Conservation (phyloP, 129 eudicot genomes). For the Chrysanthemum seticuspe region DNA sequence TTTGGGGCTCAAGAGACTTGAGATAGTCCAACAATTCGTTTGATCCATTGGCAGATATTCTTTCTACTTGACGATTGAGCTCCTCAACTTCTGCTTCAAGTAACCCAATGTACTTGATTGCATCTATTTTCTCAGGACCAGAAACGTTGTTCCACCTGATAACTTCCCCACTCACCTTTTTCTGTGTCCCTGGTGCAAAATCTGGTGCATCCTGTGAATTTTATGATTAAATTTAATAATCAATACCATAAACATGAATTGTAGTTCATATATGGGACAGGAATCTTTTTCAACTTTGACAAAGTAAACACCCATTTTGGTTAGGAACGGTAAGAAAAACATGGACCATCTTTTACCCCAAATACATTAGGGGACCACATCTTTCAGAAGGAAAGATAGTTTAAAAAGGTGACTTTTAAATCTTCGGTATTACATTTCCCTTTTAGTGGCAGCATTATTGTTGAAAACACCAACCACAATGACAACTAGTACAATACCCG, state of each 20-base stretch:
- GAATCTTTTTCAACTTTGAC: conserved; percentile 14
- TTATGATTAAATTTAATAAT: not conserved
- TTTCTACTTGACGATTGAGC: conserved; percentile 80
- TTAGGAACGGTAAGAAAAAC: not conserved
- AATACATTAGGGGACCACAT: conserved; percentile 1
- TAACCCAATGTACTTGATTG: conserved; percentile 84
- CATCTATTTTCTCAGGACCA: conserved; percentile 94
- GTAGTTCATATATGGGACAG: conserved; percentile 1
- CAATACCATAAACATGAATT: conserved; percentile 5
- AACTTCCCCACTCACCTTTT: conserved; percentile 89
- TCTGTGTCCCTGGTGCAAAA: conserved; percentile 98
- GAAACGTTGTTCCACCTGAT: conserved; percentile 96
- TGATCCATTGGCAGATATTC: conserved; percentile 75
- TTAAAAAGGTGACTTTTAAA: conserved; percentile 1
- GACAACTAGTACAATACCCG: no score
- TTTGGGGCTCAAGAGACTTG: conserved; percentile 95
- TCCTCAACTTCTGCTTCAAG: conserved; percentile 98
- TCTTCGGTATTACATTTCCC: conserved; percentile 1
- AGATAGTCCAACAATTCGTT: conserved; percentile 91
- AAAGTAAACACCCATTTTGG: conserved; percentile 9
- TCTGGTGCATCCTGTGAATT: conserved; percentile 69
- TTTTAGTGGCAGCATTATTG: conserved; percentile 7
- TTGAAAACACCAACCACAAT: no score
- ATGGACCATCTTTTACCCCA: conserved; percentile 12
- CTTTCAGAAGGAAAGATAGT: not conserved